These are phyloP conservation scores for Conidiobolus incongruus DNA, from an alignment of 371 early-diverging fungal genomes.

Conservation along the genomic window DNA sequence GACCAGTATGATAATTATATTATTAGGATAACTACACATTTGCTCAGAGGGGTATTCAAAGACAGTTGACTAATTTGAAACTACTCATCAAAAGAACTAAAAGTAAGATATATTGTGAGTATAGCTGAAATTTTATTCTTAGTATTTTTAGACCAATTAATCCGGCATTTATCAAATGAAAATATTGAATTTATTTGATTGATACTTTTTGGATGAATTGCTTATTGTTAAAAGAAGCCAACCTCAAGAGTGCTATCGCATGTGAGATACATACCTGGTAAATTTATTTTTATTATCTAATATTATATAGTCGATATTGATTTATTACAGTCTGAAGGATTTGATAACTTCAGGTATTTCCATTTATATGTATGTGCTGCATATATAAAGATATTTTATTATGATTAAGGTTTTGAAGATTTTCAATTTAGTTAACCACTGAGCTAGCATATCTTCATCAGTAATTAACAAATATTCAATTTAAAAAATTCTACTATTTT, in stretches of 20 bases:
- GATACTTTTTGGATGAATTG: constrained; percentile 99
- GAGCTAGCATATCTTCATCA: background rate
- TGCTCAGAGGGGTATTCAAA: constrained; percentile 89
- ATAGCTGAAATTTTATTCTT: background rate
- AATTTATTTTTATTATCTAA: constrained; percentile 4
- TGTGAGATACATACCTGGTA: constrained; percentile 96
- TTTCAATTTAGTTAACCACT: constrained; percentile 53
- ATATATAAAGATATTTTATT: constrained; percentile 80
- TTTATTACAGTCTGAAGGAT: constrained; percentile 45
- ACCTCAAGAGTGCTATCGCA: constrained; percentile 57
- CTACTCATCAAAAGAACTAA: constrained; percentile 83
- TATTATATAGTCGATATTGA: background rate
- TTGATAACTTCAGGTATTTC: constrained; percentile 82
- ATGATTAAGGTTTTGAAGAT: constrained; percentile 57
- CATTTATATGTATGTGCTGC: constrained; percentile 95
- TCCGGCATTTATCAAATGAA: constrained; percentile 59
- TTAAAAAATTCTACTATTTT: constrained; percentile 72
- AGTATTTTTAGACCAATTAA: constrained; percentile 29
- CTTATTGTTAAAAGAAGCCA: constrained; percentile 87
- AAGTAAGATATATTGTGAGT: constrained; percentile 15
- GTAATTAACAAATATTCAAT: background rate
- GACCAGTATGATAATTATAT: no score
- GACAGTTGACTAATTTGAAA: constrained; percentile 65
- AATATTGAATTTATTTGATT: constrained; percentile 93
- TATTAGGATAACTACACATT: constrained; percentile 57